Evolutionary conservation across 2,329 filamentous ascomycete genomes (phyloP), one percentile per base, ranked within the genome.

Genomic region (Fusarium sp.): DNA sequence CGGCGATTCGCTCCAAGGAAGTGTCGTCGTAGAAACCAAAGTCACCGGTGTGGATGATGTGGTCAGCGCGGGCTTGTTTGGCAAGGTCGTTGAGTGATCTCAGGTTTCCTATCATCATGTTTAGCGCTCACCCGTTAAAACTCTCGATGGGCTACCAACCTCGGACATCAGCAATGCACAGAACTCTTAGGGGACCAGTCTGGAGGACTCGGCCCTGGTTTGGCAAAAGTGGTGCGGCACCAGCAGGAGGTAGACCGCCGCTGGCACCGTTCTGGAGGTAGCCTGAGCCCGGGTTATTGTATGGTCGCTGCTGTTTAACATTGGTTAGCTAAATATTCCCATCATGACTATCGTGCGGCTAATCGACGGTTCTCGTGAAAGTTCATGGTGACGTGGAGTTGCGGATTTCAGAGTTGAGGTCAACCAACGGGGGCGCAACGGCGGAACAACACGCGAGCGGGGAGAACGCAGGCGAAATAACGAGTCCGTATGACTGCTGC

Each of bases 1-100:
- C 96, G 43, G 96, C 96, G 84, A 99, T 98, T 78, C 96, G 92
- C 78, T 98, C 95, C 73, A 99, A 86, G 38, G 96, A 99, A 58
- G 91, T 93, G 77, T 97, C 92, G 81, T 99, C 96, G 84, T 99
- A 99, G 84, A 99, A 99, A 70, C 96, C 96, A 80, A 99, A 99
- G 81, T 99, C 96, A 81, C 96, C 96, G 22, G 96, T 99, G 83
- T 99, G 96, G 78, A 99, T 94, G 82, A 99, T 97, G 84, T 98
- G 94, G 83, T 98, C 94, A 76, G 96, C 96, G 79, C 92, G 92
- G 69, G 96, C 95, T 79, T 96, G 92, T 82, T 93, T 97, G 72
- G 96, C 96, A 68, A 99, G 91, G 68, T 98, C 95, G 84, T 99
- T 99, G 77, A 99, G 86, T 73, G 96, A 98, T 83, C 92, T 90